Conservation (phyloP, 257 asterid genomes). For the Solanum sejunctum region DNA sequence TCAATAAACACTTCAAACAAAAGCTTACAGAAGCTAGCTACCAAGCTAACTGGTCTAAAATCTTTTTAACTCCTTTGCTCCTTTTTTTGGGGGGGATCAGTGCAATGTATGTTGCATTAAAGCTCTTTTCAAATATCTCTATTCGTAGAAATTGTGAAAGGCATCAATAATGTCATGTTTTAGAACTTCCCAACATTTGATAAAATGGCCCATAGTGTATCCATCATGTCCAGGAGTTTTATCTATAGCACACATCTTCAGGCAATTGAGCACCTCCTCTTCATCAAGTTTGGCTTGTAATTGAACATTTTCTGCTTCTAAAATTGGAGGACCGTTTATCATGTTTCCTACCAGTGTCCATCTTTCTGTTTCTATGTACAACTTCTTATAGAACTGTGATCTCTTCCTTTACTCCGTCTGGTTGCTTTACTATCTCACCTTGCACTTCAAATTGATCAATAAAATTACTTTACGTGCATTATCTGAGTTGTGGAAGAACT, state of each 20-base stretch:
- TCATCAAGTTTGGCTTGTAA: not conserved
- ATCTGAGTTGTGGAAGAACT: not conserved
- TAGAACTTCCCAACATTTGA: not conserved
- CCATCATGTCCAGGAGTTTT: not conserved
- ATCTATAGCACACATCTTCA: not conserved
- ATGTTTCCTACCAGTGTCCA: not conserved
- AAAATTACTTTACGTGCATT: not conserved
- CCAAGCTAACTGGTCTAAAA: not conserved
- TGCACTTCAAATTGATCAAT: not conserved
- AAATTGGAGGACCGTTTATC: not conserved
- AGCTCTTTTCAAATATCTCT: not conserved
- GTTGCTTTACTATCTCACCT: not conserved
- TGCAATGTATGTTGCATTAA: not conserved
- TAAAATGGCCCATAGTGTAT: not conserved
- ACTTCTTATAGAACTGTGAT: not conserved
- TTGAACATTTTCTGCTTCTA: not conserved
- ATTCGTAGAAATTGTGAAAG: not conserved
- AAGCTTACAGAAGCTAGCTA: not conserved
- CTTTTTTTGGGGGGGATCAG: not conserved
- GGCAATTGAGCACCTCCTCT: not conserved
- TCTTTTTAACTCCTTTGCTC: not conserved
- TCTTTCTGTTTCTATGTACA: not conserved
- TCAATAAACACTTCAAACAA: not conserved
- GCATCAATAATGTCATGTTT: not conserved
- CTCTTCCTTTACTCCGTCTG: not conserved